phyloP scores from a whole-genome alignment of 2,329 filamentous ascomycete genomes.

The Arthrobotrys entomopaga region DNA sequence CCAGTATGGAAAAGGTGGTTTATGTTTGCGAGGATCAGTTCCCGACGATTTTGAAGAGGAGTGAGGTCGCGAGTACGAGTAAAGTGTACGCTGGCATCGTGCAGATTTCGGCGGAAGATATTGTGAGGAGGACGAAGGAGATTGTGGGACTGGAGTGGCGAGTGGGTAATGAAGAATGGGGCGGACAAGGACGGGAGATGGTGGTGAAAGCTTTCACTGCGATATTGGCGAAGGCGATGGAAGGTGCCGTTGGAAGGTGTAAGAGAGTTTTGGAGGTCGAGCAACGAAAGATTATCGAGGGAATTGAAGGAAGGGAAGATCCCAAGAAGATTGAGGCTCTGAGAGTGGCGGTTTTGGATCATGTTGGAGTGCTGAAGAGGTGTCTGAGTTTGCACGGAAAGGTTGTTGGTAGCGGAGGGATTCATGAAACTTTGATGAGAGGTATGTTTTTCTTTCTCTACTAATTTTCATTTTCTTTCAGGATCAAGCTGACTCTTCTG shows the following conservation, averaged over 20 bases:
- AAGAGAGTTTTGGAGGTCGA: slow-evolving; percentile 61
- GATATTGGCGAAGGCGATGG: slow-evolving; percentile 57
- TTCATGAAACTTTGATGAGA: slow-evolving; percentile 71
- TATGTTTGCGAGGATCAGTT: slow-evolving; percentile 87
- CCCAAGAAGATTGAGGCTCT: slow-evolving; percentile 76
- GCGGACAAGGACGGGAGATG: slow-evolving; percentile 59
- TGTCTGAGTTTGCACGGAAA: slow-evolving; percentile 77
- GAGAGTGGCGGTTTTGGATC: slow-evolving; percentile 85
- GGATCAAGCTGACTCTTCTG: slow-evolving; percentile 15
- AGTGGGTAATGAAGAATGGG: slow-evolving; percentile 76
- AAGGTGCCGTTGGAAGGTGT: slow-evolving; percentile 58
- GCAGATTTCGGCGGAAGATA: slow-evolving; percentile 89
- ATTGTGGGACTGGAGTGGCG: slow-evolving; percentile 79
- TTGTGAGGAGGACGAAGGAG: slow-evolving; percentile 89
- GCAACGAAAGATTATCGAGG: slow-evolving; percentile 64
- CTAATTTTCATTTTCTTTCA: slow-evolving; percentile 36
- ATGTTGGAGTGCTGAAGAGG: slow-evolving; percentile 86
- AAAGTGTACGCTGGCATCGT: slow-evolving; percentile 76
- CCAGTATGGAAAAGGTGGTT: slow-evolving; percentile 73
- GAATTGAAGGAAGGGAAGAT: slow-evolving; percentile 66
- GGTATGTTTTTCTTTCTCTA: slow-evolving; percentile 66
- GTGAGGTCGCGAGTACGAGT: slow-evolving; percentile 78
- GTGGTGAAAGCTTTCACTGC: slow-evolving; percentile 47
- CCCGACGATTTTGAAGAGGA: slow-evolving; percentile 87
- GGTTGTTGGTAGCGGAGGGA: slow-evolving; percentile 67